Conservation (phyloP, 176 grass and related monocot genomes). For the Lolium perenne region DNA sequence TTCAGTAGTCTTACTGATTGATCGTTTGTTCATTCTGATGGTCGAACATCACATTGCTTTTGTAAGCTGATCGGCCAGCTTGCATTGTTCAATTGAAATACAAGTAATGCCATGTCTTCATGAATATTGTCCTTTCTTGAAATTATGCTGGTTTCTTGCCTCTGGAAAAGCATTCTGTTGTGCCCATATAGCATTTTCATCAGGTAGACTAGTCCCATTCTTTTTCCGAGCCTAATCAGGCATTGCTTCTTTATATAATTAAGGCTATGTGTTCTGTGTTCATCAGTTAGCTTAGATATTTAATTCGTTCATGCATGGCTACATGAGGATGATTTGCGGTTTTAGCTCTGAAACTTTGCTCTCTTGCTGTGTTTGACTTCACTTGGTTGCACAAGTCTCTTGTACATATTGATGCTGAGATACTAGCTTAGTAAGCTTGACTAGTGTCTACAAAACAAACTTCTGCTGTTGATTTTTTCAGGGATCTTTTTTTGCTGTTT, state of each 20-base stretch:
- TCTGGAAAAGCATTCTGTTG: not conserved
- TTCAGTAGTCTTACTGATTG: slow-evolving; percentile 13
- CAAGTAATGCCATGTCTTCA: not conserved
- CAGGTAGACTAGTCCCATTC: not conserved
- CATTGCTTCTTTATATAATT: slow-evolving; percentile 16
- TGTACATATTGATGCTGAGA: not conserved
- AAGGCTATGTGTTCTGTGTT: not conserved
- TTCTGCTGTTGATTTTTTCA: not conserved
- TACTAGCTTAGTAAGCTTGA: not conserved
- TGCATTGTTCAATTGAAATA: not conserved
- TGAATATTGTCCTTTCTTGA: not conserved
- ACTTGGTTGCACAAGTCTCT: not conserved
- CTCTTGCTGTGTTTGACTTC: not conserved
- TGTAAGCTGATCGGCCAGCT: not conserved
- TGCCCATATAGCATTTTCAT: slow-evolving; percentile 6
- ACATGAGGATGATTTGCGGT: not conserved
- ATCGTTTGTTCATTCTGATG: not conserved
- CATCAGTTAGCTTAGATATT: slow-evolving; percentile 2
- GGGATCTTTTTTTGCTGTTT: not conserved
- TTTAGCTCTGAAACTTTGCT: not conserved
- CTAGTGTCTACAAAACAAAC: not conserved
- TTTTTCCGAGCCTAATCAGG: not conserved
- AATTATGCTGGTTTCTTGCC: not conserved
- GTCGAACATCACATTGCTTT: not conserved
- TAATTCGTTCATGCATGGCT: not conserved